These are phyloP conservation scores for Mimosa bimucronata DNA, from an alignment of 306 rosid genomes.

Conservation along the genomic window DNA sequence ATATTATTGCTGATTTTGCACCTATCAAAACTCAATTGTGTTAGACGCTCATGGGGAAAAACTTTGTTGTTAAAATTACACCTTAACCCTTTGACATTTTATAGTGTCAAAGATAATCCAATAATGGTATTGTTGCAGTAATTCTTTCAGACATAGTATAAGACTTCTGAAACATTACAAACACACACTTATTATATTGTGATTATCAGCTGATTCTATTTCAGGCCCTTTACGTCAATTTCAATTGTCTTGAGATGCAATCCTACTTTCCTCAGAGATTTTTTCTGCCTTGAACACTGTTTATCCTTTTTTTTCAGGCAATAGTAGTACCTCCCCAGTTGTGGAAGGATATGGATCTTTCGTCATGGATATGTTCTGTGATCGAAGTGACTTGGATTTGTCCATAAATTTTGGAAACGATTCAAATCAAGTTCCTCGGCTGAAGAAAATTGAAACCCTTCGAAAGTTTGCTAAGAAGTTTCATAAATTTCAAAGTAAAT, in stretches of 20 bases:
- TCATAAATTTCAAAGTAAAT: conserved; percentile 40
- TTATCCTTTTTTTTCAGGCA: conserved; percentile 41
- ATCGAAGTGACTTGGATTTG: conserved; percentile 51
- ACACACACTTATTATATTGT: not conserved
- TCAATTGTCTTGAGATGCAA: not conserved
- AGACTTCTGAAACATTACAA: not conserved
- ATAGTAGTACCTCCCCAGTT: conserved; percentile 32
- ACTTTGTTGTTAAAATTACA: too few relatives aligned
- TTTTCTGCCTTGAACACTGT: conserved; percentile 22
- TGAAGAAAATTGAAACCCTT: conserved; percentile 41
- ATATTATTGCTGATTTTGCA: too few relatives aligned
- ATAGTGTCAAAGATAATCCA: conserved; percentile 20
- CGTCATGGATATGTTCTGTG: conserved; percentile 54
- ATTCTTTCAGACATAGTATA: conserved; percentile 3
- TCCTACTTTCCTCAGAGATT: conserved; percentile 1
- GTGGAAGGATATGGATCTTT: conserved; percentile 59
- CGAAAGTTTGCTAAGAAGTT: conserved; percentile 41
- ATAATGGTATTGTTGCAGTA: conserved; percentile 12
- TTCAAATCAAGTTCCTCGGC: conserved; percentile 39
- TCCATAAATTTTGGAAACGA: conserved; percentile 43
- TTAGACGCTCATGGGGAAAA: too few relatives aligned
- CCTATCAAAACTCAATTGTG: too few relatives aligned
- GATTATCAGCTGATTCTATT: conserved; percentile 17
- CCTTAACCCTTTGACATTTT: not conserved
- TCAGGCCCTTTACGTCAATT: conserved; percentile 19